These are phyloP conservation scores for Phytophthora sp. DNA, from an alignment of 352 stramenopile species.

Conservation along the genomic window DNA sequence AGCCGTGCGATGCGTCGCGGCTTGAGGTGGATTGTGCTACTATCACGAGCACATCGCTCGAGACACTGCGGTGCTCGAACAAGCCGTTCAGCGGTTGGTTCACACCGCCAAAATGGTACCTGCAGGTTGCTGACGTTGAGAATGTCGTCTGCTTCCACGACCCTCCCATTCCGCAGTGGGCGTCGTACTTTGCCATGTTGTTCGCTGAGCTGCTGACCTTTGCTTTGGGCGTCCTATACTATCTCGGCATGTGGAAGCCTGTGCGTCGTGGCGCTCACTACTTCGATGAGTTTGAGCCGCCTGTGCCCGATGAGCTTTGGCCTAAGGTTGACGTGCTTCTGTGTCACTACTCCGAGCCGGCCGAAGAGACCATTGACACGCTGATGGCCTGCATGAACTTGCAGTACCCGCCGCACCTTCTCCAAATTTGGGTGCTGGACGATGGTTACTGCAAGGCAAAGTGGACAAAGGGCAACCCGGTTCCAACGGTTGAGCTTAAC, in stretches of 20 bases:
- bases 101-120: conserved; percentile 72
- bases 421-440: conserved; percentile 86
- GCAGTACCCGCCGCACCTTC: conserved; percentile 84
- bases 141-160: conserved; percentile 80
- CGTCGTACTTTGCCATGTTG: conserved; percentile 80
- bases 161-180: conserved; percentile 81
- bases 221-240: conserved; percentile 78
- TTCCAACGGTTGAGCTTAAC: conserved; percentile 79
- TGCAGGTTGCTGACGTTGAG: conserved; percentile 66
- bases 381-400: conserved; percentile 89
- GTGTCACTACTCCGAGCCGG: conserved; percentile 86
- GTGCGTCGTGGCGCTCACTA: conserved; percentile 87
- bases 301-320: conserved; percentile 82
- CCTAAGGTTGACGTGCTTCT: conserved; percentile 86
- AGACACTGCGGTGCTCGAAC: conserved; percentile 46
- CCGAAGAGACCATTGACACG: conserved; percentile 87
- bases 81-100: conserved; percentile 76
- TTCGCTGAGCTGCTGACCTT: conserved; percentile 78
- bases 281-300: conserved; percentile 87
- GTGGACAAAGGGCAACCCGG: conserved; percentile 77
- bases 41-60: conserved; percentile 66
- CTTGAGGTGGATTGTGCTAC: conserved; percentile 61
- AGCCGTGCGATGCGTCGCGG: conserved; percentile 74
- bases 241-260: conserved; percentile 90
- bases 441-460: conserved; percentile 89